Evolutionary conservation across 2,329 filamentous ascomycete species (phyloP).

Genomic region (Paecilomyces dactylethromorphus): DNA sequence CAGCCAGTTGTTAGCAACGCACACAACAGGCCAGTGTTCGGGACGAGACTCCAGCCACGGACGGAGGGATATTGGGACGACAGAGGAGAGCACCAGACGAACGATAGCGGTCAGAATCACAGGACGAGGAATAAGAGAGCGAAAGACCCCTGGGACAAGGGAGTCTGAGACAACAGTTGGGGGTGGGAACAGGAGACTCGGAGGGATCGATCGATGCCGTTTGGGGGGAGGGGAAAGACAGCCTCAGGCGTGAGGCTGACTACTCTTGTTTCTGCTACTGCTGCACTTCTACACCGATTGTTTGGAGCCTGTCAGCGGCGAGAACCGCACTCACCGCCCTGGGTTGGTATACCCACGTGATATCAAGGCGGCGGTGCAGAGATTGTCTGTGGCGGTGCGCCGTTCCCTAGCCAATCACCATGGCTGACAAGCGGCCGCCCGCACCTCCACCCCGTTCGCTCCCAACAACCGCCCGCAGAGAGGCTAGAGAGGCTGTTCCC

Average conservation of each 20-base stretch:
- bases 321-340: not conserved
- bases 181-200: not conserved
- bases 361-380: not conserved
- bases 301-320: not conserved
- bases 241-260: not conserved
- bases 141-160: not conserved
- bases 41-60: not conserved
- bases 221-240: not conserved
- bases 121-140: not conserved
- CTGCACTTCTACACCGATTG: not conserved
- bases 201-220: not conserved
- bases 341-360: not conserved
- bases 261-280: not conserved
- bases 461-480: not conserved
- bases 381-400: not conserved
- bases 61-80: constrained; percentile 5
- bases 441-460: not conserved
- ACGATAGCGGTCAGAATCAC: not conserved
- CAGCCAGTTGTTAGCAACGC: constrained; percentile 4
- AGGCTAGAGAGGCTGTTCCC: not conserved
- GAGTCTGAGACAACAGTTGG: not conserved
- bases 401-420: not conserved
- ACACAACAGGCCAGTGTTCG: not conserved
- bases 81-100: not conserved
- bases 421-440: not conserved